Percentiles rank a stretch among this genome's conserved stretches.
Conservation (phyloP, 176 grass and related monocot species). For the Poa pratensis region DNA sequence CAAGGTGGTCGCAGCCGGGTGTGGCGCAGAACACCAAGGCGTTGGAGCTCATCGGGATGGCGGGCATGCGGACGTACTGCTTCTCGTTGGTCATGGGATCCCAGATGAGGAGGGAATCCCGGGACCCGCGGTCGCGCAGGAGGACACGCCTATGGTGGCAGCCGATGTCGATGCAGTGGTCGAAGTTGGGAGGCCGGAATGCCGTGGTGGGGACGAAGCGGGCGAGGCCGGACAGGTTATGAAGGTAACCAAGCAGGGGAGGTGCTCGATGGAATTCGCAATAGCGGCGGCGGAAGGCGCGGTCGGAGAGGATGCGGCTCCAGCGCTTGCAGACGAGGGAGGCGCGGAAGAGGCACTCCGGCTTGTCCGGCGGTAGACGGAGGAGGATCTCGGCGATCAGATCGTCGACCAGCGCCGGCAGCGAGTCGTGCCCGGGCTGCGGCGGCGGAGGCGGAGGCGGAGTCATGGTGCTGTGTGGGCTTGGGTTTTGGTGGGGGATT, state of each 20-base stretch:
- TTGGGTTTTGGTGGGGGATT: background rate
- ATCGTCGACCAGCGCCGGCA: background rate
- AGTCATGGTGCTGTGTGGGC: background rate
- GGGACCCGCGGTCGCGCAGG: background rate
- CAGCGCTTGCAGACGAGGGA: background rate
- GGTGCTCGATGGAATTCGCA: background rate
- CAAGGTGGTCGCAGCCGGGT: background rate
- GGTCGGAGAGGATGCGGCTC: background rate
- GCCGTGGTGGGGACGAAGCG: background rate
- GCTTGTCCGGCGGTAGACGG: background rate
- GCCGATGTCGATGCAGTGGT: background rate
- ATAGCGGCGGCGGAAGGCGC: background rate
- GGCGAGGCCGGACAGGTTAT: background rate
- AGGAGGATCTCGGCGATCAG: background rate
- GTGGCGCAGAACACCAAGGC: background rate
- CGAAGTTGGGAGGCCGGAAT: background rate
- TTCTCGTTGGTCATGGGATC: background rate
- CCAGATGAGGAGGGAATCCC: background rate
- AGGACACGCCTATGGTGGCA: slow-evolving; percentile 13
- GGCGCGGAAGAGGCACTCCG: background rate
- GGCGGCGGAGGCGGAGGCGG: background rate
- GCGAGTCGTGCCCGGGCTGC: background rate
- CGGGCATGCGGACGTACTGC: background rate
- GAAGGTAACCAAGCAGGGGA: background rate
- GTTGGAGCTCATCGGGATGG: background rate